A percentile compares a stretch with the other conserved stretches of the same genome.
phyloP scores from a whole-genome alignment of 257 asterid genomes.

The Plantago elongata region DNA sequence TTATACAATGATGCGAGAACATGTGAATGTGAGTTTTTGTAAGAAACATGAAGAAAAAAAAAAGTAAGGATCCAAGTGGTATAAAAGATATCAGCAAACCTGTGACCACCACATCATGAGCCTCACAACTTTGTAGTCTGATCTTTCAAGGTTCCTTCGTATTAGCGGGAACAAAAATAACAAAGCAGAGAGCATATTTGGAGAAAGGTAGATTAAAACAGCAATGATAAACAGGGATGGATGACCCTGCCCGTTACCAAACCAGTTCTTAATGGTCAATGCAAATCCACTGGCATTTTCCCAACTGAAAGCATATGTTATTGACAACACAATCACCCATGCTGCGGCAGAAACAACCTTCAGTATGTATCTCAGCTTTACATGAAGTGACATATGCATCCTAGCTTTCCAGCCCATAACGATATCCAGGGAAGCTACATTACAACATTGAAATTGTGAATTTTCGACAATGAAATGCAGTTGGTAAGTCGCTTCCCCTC shows the following conservation, averaged over 20 bases:
- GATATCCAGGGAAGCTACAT: slow-evolving; percentile 76
- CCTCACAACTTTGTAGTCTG: slow-evolving; percentile 79
- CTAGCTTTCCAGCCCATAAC: slow-evolving; percentile 85
- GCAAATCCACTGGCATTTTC: slow-evolving; percentile 63
- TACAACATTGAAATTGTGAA: slow-evolving; percentile 12
- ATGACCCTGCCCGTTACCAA: slow-evolving; percentile 66
- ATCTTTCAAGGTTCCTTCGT: slow-evolving; percentile 82
- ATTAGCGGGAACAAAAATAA: slow-evolving; percentile 75
- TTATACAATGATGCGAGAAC: slow-evolving; percentile 16
- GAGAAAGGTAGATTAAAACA: slow-evolving; percentile 74
- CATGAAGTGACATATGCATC: slow-evolving; percentile 78
- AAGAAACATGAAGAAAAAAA: too few species aligned
- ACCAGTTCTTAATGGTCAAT: slow-evolving; percentile 73
- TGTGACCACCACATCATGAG: slow-evolving; percentile 99
- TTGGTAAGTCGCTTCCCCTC: too few species aligned
- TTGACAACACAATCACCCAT: slow-evolving; percentile 86
- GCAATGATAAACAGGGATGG: slow-evolving; percentile 84
- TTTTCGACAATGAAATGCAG: too few species aligned
- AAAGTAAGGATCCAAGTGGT: too few species aligned
- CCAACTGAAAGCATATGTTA: slow-evolving; percentile 94
- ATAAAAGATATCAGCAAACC: slow-evolving; percentile 38
- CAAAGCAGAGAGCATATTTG: slow-evolving; percentile 83
- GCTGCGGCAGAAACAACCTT: slow-evolving; percentile 75
- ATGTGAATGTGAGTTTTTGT: background rate
- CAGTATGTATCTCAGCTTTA: slow-evolving; percentile 76